Evolutionary conservation across 805 yeast species (phyloP).

Genomic region (Dipodascus geniculatus): DNA sequence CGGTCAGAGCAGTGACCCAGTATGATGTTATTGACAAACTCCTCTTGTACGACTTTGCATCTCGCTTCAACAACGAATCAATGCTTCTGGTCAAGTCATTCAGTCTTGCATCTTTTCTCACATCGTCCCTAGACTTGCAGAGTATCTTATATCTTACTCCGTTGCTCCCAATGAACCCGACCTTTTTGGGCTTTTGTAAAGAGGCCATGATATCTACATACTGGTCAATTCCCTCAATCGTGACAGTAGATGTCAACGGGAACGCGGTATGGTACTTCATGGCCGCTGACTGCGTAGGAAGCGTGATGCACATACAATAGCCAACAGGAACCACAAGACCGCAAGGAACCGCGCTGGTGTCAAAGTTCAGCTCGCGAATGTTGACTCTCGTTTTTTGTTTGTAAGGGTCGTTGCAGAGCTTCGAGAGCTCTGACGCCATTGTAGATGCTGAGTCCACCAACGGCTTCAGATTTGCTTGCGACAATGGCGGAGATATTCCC

Average conservation of each 20-base stretch:
- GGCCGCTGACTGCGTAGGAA: slow-evolving; percentile 41
- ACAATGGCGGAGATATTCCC: slow-evolving; percentile 19
- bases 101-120: slow-evolving; percentile 87
- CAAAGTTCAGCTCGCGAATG: slow-evolving; percentile 25
- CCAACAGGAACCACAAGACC: slow-evolving; percentile 64
- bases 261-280: slow-evolving; percentile 35
- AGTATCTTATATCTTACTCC: slow-evolving; percentile 62
- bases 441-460: slow-evolving; percentile 10
- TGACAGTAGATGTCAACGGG: slow-evolving; percentile 27
- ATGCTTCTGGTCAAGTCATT: slow-evolving; percentile 86
- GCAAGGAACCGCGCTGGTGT: slow-evolving; percentile 32
- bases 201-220: slow-evolving; percentile 64
- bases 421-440: slow-evolving; percentile 11
- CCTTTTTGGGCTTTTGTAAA: slow-evolving; percentile 74
- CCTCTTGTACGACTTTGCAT: slow-evolving; percentile 63
- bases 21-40: slow-evolving; percentile 64
- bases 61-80: slow-evolving; percentile 55
- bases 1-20: slow-evolving; percentile 80
- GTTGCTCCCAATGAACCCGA: slow-evolving; percentile 67
- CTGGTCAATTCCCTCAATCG: slow-evolving; percentile 43
- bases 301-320: slow-evolving; percentile 52
- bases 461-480: slow-evolving; percentile 6
- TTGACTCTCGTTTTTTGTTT: not conserved
- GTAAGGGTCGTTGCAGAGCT: slow-evolving; percentile 8
- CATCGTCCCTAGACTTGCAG: slow-evolving; percentile 82